Conservation (phyloP, 2,329 filamentous ascomycete species). For the Metarhizium robertsii region DNA sequence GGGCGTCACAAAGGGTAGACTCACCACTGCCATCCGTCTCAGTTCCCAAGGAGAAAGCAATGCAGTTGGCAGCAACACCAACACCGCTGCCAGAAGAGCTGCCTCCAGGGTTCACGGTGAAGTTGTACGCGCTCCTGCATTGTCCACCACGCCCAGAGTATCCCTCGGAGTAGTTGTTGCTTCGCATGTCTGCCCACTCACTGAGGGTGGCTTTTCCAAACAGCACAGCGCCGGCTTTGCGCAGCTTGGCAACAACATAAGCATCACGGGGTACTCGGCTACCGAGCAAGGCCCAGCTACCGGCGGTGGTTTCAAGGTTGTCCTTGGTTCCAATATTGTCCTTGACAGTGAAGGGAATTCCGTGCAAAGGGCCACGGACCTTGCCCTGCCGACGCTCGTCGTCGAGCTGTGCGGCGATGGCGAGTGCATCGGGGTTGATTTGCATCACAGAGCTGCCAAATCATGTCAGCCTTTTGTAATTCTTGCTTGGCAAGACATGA, state of each 20-base stretch:
- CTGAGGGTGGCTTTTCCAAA: conserved; percentile 62
- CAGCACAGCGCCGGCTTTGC: conserved; percentile 57
- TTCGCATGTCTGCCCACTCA: conserved; percentile 69
- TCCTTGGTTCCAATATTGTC: conserved; percentile 64
- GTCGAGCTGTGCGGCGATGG: conserved; percentile 53
- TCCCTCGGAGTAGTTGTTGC: conserved; percentile 57
- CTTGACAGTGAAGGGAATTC: conserved; percentile 68
- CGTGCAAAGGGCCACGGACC: conserved; percentile 59
- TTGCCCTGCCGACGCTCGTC: conserved; percentile 45
- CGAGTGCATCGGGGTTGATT: conserved; percentile 56
- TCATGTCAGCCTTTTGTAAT: neutral
- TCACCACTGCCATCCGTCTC: conserved; percentile 61
- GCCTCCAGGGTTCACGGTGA: conserved; percentile 59
- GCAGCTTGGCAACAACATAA: conserved; percentile 49
- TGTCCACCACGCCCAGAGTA: conserved; percentile 58
- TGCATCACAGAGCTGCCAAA: conserved; percentile 46
- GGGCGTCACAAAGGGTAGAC: conserved; percentile 8
- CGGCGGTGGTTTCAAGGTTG: conserved; percentile 65
- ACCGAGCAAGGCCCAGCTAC: conserved; percentile 57
- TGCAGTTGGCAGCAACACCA: conserved; percentile 53
- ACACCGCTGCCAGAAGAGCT: conserved; percentile 58
- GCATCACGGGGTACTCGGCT: conserved; percentile 60
- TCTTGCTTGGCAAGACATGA: no score
- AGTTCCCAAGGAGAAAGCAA: conserved; percentile 59
- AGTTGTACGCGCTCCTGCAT: conserved; percentile 56